phyloP scores from a whole-genome alignment of 2,329 filamentous ascomycete genomes.

The Botrytis medusae region DNA sequence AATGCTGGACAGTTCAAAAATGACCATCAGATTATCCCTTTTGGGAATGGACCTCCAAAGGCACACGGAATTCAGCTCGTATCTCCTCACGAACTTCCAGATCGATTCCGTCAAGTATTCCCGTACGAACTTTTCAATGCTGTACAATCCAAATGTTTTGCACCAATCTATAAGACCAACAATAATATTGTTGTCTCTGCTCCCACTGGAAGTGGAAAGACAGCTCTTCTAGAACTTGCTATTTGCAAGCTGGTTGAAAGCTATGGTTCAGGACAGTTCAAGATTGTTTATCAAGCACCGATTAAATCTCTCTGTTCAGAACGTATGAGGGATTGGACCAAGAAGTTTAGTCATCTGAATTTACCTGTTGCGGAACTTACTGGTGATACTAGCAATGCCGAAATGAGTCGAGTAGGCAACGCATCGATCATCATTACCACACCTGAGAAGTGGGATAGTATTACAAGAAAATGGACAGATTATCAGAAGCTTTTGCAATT shows the following conservation, averaged over 20 bases:
- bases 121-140: slow-evolving; percentile 76
- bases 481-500: slow-evolving; percentile 72
- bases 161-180: slow-evolving; percentile 61
- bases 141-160: slow-evolving; percentile 78
- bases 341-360: slow-evolving; percentile 67
- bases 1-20: neutral
- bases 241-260: slow-evolving; percentile 69
- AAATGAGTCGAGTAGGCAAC: slow-evolving; percentile 67
- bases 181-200: slow-evolving; percentile 79
- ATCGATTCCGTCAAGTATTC: slow-evolving; percentile 69
- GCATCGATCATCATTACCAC: slow-evolving; percentile 85
- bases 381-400: slow-evolving; percentile 70
- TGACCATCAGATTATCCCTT: slow-evolving; percentile 25
- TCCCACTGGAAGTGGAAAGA: slow-evolving; percentile 85
- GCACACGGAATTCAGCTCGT: slow-evolving; percentile 57
- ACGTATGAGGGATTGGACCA: slow-evolving; percentile 72
- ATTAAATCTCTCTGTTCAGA: slow-evolving; percentile 83
- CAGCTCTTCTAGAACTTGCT: slow-evolving; percentile 75
- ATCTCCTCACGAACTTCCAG: slow-evolving; percentile 61
- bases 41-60: slow-evolving; percentile 37
- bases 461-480: slow-evolving; percentile 84
- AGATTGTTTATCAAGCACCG: slow-evolving; percentile 81
- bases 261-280: slow-evolving; percentile 62
- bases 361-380: slow-evolving; percentile 76
- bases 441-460: slow-evolving; percentile 89